Conservation (phyloP, 148 eudicot genomes). For the Amaranthus cruentus region DNA sequence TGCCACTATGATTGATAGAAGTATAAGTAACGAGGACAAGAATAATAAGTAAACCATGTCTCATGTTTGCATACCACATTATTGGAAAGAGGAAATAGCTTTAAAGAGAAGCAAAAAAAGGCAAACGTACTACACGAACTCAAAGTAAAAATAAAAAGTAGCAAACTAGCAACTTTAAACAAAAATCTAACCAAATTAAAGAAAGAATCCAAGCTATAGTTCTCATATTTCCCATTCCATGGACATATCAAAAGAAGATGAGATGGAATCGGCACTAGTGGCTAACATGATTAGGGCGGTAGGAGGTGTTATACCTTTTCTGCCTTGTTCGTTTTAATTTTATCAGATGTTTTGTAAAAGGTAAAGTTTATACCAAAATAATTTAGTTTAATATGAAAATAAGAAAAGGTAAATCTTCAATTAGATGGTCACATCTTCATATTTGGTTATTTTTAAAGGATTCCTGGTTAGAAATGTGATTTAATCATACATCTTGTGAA, state of each 20-base stretch:
- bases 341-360: too few relatives aligned
- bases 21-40: not conserved
- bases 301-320: too few relatives aligned
- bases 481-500: too few relatives aligned
- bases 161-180: not conserved
- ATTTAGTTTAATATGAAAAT: too few relatives aligned
- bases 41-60: not conserved
- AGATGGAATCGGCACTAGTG: not conserved
- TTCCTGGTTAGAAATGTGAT: too few relatives aligned
- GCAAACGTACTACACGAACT: conserved; percentile 18
- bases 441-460: too few relatives aligned
- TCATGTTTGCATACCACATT: conserved; percentile 10
- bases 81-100: conserved; percentile 11
- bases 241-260: conserved; percentile 8
- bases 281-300: too few relatives aligned
- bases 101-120: conserved; percentile 2
- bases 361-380: too few relatives aligned
- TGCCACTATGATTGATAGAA: too few relatives aligned
- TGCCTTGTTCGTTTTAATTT: too few relatives aligned
- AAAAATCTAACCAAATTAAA: conserved; percentile 5
- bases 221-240: conserved; percentile 16
- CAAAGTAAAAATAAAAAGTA: not conserved
- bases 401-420: not conserved
- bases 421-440: not conserved
- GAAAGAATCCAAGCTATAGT: conserved; percentile 23